Base-by-base conservation (phyloP, 139 green algal genomes). In the Pleodorina starrii region DNA sequence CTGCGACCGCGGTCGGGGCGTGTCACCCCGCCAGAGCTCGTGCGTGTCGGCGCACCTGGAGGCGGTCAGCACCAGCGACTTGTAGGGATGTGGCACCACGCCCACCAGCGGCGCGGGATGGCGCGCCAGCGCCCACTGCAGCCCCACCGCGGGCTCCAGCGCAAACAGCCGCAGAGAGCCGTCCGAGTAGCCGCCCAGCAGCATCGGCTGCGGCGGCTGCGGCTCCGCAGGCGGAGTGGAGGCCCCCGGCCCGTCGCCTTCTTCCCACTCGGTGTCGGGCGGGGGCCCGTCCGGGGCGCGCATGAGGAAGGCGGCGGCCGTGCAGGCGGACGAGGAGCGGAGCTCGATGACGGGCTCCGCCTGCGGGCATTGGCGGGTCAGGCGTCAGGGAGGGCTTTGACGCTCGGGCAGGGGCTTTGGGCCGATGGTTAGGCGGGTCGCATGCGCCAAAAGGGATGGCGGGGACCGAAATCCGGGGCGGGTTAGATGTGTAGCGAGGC, bases 171-270 rank as follows among this genome's bases (percentile, higher is more conserved):
- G 59, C 81, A 93, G 38, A 12, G 81, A 88, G 27, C 90, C 90
- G 50, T 93, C 82, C 40, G 40, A 35, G 42, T 91, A 93, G 46
- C 90, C 90, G 36, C 68, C 90, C 50, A 93, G 23, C 73, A 93
- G 79, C 7, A 84, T 48, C 29, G 86, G 86, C 42, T 60, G 57
- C n/a, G 51, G 57, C 44, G n/a, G 43, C 29, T 59, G 40, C 21
- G 69, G 69, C 7, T 76, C 68, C 69, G n/a, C 14, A 21, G 25
- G 35, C 19, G 21, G 25, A 21, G 25, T 25, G 25, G 54, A 12
- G 21, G 54, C 54, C 21, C 54, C 3, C 9, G 54, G 6, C 21
- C 21, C 54, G 21, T 66, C 54, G 3, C 29, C 54, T 25, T 66
- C 54, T 25, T 66, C 54, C 7, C 29, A 21, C 54, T 66, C 54